phyloP scores from a whole-genome alignment of 176 grass and related monocot genomes.

The Microstegium vimineum region DNA sequence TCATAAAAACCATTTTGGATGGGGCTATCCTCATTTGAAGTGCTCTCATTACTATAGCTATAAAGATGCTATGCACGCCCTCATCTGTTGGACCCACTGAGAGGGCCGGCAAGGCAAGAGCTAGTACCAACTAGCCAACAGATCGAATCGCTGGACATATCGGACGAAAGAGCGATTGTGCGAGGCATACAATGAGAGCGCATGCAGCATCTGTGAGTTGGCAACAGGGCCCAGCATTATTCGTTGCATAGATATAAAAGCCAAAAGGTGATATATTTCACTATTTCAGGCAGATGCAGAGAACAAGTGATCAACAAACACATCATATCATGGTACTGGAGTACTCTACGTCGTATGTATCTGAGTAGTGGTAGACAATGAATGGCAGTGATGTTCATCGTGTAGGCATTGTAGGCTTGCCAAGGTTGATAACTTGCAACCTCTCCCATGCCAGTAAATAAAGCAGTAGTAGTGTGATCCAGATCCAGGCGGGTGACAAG shows the following conservation, averaged over 20 bases:
- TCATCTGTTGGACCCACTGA: constrained; percentile 8
- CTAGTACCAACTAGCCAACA: constrained; percentile 6
- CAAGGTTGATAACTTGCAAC: background rate
- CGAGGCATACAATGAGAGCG: constrained; percentile 14
- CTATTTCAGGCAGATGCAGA: background rate
- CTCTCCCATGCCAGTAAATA: background rate
- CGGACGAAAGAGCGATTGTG: background rate
- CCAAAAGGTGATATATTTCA: background rate
- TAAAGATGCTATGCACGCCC: background rate
- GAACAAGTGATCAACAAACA: background rate
- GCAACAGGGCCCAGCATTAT: constrained; percentile 12
- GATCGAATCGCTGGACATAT: background rate
- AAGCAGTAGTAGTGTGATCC: too few species aligned
- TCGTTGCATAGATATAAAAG: constrained; percentile 5
- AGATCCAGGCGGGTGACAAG: too few species aligned
- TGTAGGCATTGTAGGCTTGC: background rate
- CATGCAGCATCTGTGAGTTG: constrained; percentile 19
- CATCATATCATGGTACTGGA: background rate
- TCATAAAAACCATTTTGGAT: constrained; percentile 4
- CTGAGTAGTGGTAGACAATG: too few species aligned
- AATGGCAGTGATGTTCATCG: background rate
- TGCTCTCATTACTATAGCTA: background rate
- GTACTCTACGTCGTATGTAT: too few species aligned
- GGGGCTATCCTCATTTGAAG: background rate
- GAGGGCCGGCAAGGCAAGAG: background rate